A percentile compares a stretch with the other conserved stretches of the same genome.
phyloP scores from a whole-genome alignment of 2,329 filamentous ascomycete genomes.

The Rasamsonia emersonii region DNA sequence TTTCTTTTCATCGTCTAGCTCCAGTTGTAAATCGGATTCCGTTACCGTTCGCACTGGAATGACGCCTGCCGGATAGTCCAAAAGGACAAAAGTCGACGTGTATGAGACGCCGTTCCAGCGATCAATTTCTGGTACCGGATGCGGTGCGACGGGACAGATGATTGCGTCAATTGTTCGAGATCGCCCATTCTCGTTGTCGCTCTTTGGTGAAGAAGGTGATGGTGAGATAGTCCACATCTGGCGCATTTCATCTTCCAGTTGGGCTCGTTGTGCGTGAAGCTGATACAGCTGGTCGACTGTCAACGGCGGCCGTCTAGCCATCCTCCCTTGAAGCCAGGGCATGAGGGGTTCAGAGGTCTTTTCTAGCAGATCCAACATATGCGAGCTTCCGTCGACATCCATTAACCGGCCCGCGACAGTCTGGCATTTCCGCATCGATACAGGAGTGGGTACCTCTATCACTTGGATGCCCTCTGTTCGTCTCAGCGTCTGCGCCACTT shows the following conservation, averaged over 20 bases:
- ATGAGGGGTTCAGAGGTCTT: conserved; percentile 49
- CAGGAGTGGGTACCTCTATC: conserved; percentile 48
- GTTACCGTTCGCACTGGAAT: conserved; percentile 47
- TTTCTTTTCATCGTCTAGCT: conserved; percentile 38
- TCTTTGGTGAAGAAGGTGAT: conserved; percentile 19
- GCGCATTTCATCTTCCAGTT: conserved; percentile 48
- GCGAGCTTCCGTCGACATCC: conserved; percentile 47
- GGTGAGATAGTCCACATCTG: conserved; percentile 43
- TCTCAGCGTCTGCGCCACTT: conserved; percentile 28
- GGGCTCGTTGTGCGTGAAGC: conserved; percentile 44
- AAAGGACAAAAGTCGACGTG: conserved; percentile 51
- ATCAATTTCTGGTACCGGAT: conserved; percentile 55
- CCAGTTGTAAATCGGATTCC: conserved; percentile 37
- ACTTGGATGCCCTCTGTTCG: conserved; percentile 42
- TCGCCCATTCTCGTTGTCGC: conserved; percentile 27
- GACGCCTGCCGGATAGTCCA: conserved; percentile 53
- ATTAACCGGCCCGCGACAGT: conserved; percentile 51
- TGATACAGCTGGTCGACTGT: conserved; percentile 42
- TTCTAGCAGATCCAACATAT: conserved; percentile 51
- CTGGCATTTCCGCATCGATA: conserved; percentile 47
- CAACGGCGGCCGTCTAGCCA: conserved; percentile 41
- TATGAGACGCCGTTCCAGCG: conserved; percentile 56
- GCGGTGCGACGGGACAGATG: conserved; percentile 55
- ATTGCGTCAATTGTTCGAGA: conserved; percentile 49
- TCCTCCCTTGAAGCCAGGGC: conserved; percentile 49